A percentile compares a stretch with the other conserved stretches of the same genome.
Evolutionary conservation across 345 rosid genomes (phyloP).

Genomic region (Ceriops tagal): DNA sequence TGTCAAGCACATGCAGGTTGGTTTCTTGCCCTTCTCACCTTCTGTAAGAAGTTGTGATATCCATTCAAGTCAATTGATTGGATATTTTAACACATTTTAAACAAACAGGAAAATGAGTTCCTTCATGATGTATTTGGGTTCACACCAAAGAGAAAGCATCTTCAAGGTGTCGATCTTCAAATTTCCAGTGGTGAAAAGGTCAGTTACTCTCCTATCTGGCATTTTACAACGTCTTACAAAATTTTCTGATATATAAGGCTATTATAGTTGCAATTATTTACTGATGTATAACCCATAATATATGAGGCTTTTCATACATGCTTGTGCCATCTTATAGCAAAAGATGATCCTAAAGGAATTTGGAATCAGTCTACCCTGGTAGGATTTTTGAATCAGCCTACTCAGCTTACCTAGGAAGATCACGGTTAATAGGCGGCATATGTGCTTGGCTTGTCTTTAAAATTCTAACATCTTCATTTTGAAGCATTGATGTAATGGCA

Average conservation of each 20-base stretch:
- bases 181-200: conserved; percentile 67
- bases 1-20: conserved; percentile 90
- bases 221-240: background rate
- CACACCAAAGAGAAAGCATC: conserved; percentile 52
- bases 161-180: conserved; percentile 36
- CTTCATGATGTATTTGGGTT: conserved; percentile 76
- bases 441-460: no score
- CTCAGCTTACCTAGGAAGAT: no score
- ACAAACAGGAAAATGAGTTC: conserved; percentile 72
- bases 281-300: no score
- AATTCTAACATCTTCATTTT: background rate
- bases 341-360: no score
- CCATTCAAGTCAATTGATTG: background rate
- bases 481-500: background rate
- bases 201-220: background rate
- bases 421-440: no score
- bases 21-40: conserved; percentile 15
- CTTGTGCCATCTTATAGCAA: no score
- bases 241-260: background rate
- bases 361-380: no score
- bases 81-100: background rate
- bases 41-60: background rate
- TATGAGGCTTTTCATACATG: no score
- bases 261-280: background rate
- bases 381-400: no score